Evolutionary conservation across 257 asterid species (phyloP).

Genomic region (Marsdenia floribunda): DNA sequence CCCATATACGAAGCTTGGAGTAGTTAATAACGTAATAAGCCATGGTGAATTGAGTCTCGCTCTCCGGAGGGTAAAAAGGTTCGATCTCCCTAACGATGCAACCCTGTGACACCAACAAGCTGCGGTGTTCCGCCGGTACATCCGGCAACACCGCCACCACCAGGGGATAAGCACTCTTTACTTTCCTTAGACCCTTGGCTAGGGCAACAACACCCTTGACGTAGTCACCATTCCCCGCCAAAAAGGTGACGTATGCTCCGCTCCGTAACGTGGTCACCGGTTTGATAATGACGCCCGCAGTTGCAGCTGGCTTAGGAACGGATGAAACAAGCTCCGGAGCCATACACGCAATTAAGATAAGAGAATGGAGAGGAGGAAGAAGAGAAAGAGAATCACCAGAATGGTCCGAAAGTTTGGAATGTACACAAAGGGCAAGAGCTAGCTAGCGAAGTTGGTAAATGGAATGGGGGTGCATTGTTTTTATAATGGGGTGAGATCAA

Average conservation of each 20-base stretch:
- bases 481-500: background rate
- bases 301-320: background rate
- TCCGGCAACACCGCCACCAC: conserved; percentile 25
- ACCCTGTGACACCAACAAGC: background rate
- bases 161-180: conserved; percentile 30
- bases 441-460: too few relatives aligned
- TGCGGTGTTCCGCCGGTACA: conserved; percentile 5
- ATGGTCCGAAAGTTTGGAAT: too few relatives aligned
- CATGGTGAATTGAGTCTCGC: conserved; percentile 25
- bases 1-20: conserved; percentile 27
- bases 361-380: too few relatives aligned
- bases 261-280: background rate
- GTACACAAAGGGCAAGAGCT: too few relatives aligned
- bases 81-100: conserved; percentile 7
- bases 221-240: conserved; percentile 37
- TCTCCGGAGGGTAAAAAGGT: conserved; percentile 1
- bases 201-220: conserved; percentile 39
- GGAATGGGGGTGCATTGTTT: too few relatives aligned
- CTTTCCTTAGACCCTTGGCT: conserved; percentile 40
- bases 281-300: background rate
- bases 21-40: conserved; percentile 35
- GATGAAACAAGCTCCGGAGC: background rate
- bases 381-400: too few relatives aligned
- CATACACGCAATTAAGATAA: background rate
- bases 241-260: conserved; percentile 31